Conservation (phyloP, 208 protist genomes). For the Trypanosoma mega region DNA sequence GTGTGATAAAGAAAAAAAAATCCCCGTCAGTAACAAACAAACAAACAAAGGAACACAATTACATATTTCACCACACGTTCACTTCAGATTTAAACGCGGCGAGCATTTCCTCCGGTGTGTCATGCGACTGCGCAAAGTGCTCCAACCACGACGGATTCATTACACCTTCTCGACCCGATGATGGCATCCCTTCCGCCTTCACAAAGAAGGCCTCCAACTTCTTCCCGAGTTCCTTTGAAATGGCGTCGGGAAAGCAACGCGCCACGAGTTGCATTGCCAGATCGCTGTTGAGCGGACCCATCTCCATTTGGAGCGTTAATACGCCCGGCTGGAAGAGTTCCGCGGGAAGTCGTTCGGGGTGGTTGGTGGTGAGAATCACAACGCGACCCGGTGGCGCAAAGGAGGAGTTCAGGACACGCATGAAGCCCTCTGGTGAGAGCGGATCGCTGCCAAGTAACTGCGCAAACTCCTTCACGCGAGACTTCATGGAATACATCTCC, state of each 20-base stretch:
- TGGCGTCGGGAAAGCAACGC: slow-evolving; percentile 51
- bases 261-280: slow-evolving; percentile 52
- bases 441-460: slow-evolving; percentile 25
- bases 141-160: slow-evolving; percentile 52
- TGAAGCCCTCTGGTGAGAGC: slow-evolving; percentile 85
- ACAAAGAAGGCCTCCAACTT: slow-evolving; percentile 16
- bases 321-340: slow-evolving; percentile 60
- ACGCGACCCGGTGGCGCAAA: slow-evolving; percentile 75
- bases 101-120: slow-evolving; percentile 36
- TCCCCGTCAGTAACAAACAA: background rate
- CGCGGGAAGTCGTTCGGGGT: slow-evolving; percentile 77
- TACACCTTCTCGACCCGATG: background rate
- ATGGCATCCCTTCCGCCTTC: background rate
- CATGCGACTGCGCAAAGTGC: slow-evolving; percentile 49
- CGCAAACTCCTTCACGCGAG: background rate
- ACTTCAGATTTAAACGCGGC: slow-evolving; percentile 19
- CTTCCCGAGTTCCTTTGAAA: slow-evolving; percentile 7
- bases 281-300: slow-evolving; percentile 46
- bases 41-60: slow-evolving; percentile 12
- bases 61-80: slow-evolving; percentile 19
- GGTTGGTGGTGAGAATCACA: slow-evolving; percentile 92
- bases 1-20: slow-evolving; percentile 10
- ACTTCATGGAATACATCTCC: no score
- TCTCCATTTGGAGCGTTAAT: slow-evolving; percentile 61
- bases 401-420: slow-evolving; percentile 87